Evolutionary conservation across 1,139 yeast species (phyloP).

Genomic region (Saccharomyces hybrid): DNA sequence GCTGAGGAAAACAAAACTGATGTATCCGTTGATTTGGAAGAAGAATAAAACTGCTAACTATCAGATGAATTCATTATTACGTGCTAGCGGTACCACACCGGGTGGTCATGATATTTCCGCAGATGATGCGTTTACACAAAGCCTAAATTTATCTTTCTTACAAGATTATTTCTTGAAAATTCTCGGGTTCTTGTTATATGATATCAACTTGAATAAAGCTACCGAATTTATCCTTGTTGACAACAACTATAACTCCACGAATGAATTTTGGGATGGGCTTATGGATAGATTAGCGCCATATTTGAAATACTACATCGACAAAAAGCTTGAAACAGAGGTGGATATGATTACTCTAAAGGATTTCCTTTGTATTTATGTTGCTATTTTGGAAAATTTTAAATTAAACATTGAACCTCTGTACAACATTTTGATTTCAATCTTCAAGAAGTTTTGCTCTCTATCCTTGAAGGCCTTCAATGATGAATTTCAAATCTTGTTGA

Average conservation of each 20-base stretch:
- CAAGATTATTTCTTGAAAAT: constrained; percentile 54
- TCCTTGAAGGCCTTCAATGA: constrained; percentile 49
- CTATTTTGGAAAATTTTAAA: constrained; percentile 67
- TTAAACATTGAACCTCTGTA: constrained; percentile 56
- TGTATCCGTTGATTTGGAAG: constrained; percentile 50
- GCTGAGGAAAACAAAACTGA: constrained; percentile 62
- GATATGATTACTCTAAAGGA: constrained; percentile 44
- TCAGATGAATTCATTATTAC: constrained; percentile 15
- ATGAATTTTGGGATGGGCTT: constrained; percentile 73
- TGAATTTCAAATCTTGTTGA: constrained; percentile 55
- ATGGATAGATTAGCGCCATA: constrained; percentile 51
- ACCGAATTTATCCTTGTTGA: constrained; percentile 52
- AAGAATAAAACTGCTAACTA: constrained; percentile 19
- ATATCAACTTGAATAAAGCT: constrained; percentile 52
- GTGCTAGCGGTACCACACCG: background rate
- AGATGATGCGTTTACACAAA: constrained; percentile 22
- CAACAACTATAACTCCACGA: constrained; percentile 47
- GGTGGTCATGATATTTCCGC: constrained; percentile 8
- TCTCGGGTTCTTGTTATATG: constrained; percentile 71
- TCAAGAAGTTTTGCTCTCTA: constrained; percentile 52
- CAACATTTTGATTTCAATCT: constrained; percentile 50
- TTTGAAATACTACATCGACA: constrained; percentile 33
- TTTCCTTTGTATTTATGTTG: constrained; percentile 62
- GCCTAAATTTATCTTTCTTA: constrained; percentile 32
- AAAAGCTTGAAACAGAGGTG: constrained; percentile 31